Evolutionary conservation across 2,329 filamentous ascomycete genomes (phyloP), one percentile per base, ranked within the genome.

Genomic region (Phialophora tarda): DNA sequence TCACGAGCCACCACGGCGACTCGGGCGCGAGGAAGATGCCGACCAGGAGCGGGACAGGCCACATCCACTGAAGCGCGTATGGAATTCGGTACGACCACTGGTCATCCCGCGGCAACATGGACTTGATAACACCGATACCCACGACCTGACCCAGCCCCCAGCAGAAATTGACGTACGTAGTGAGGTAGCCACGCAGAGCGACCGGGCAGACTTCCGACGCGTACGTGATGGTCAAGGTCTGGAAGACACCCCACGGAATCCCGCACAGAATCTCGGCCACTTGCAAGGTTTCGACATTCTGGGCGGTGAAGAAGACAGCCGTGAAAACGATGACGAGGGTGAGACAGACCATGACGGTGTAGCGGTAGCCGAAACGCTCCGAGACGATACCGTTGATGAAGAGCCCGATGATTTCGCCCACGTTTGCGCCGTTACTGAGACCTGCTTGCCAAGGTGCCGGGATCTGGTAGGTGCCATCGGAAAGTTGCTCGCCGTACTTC

Each of bases 41-140:
- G 62, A 83, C 74, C 44, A 82, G 75, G 4, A 84, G 76, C 2
- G 83, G 83, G 44, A 83, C 69, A 1, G 82, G 82, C 82, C 82
- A 84, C 78, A 84, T 83, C 82, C 82, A 72, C 70, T 85, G 83
- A 26, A 85, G 69, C 4, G 78, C 79, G 67, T 83, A 85, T 0
- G 83, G 83, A 64, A 85, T 84, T 1, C 81, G 77, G 72, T 83
- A 85, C 2, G 82, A 78, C 83, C 83, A 84, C 69, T 84, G 73
- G 62, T 83, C 82, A 1, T 74, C 62, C 28, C 82, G 76, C 24
- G 73, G 72, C 21, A 84, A 70, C 80, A 83, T 82, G 17, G 78
- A 75, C 71, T 79, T 81, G 70, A 85, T 82, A 21, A 84, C 82
- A 12, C 82, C 83, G 56, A 83, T 78, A 32, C 82, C 82, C 67